phyloP scores from a whole-genome alignment of 495 filamentous ascomycete genomes.

The Daldinia caldariorum region DNA sequence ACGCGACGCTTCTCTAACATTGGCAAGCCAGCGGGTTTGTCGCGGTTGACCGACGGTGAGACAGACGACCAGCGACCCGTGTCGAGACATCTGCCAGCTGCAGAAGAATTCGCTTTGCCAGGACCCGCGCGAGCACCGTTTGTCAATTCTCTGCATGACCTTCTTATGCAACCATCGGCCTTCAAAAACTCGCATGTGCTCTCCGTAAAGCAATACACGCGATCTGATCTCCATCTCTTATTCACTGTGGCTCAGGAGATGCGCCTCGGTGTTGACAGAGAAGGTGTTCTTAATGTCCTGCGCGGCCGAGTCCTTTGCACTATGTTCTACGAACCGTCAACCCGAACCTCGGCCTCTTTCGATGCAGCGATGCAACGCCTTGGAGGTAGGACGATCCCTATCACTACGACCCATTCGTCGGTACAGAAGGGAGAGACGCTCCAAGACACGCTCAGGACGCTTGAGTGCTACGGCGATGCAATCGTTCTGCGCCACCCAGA shows the following conservation, averaged over 20 bases:
- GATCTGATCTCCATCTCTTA: constrained; percentile 86
- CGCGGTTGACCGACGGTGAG: constrained; percentile 37
- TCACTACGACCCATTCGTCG: constrained; percentile 81
- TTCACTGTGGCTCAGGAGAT: constrained; percentile 98
- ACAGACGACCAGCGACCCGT: constrained; percentile 33
- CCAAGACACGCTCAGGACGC: constrained; percentile 91
- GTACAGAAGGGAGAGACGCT: constrained; percentile 93
- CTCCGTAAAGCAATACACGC: constrained; percentile 87
- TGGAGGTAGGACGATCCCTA: constrained; percentile 81
- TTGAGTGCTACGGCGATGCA: constrained; percentile 93
- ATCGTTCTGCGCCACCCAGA: constrained; percentile 93
- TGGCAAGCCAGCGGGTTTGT: constrained; percentile 46
- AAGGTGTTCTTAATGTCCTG: constrained; percentile 87
- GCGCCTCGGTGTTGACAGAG: constrained; percentile 88
- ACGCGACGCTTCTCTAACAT: constrained; percentile 56
- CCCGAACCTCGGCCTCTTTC: constrained; percentile 93
- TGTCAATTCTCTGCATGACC: constrained; percentile 62
- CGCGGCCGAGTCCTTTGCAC: constrained; percentile 86
- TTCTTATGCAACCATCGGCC: constrained; percentile 76
- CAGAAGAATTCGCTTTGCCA: constrained; percentile 65
- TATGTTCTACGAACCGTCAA: constrained; percentile 98
- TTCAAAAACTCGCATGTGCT: constrained; percentile 89
- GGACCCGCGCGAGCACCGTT: constrained; percentile 53
- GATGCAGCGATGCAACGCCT: constrained; percentile 98
- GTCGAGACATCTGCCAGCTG: constrained; percentile 38